phyloP scores from a whole-genome alignment of 176 grass and related monocot genomes.

The barley (Hordeum vulgare) region MorexV3_pseudomolecules_assembly NC_058518.1:427276297-427276796 shows the following conservation, averaged over 20 bases:
- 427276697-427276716: neutral
- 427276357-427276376: too few relatives aligned
- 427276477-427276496: neutral
- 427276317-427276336: neutral
- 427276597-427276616: neutral
- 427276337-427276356: too few relatives aligned
- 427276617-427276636: neutral
- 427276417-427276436: neutral
- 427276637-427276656: neutral
- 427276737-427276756: neutral
- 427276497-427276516: too few relatives aligned
- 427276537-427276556: too few relatives aligned
- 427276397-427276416: neutral
- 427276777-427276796: too few relatives aligned
- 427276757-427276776: too few relatives aligned
- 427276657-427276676: neutral
- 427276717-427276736: neutral
- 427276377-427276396: neutral
- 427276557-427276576: too few relatives aligned
- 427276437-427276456: neutral
- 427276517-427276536: too few relatives aligned
- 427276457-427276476: neutral
- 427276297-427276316: neutral
- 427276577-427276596: too few relatives aligned
- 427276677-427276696: too few relatives aligned